Evolutionary conservation across 169 alveolate genomes (phyloP).

Genomic region (Nephromyces sp.): DNA sequence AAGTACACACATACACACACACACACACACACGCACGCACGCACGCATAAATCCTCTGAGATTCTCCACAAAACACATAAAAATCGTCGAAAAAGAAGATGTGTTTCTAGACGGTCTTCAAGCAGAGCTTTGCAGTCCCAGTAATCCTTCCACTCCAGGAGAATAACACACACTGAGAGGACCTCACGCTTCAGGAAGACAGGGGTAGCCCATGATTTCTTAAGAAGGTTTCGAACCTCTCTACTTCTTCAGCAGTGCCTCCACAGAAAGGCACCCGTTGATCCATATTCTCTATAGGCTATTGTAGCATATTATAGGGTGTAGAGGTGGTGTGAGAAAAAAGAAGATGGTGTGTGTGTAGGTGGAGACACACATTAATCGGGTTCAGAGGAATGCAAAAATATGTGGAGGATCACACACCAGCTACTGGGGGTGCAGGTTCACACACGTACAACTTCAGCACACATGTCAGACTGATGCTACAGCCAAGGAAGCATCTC

Average conservation of each 20-base stretch:
- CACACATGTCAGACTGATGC: not conserved
- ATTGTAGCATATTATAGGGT: not conserved
- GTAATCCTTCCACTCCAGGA: no score
- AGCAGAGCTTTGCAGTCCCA: no score
- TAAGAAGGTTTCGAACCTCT: slow-evolving; percentile 3
- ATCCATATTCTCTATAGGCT: slow-evolving; percentile 32
- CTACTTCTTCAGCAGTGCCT: slow-evolving; percentile 34
- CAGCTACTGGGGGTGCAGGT: not conserved
- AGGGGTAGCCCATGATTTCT: no score
- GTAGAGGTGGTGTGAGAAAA: not conserved
- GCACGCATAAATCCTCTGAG: no score
- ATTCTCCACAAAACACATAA: no score
- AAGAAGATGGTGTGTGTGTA: not conserved
- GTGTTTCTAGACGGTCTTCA: no score
- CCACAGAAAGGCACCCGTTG: slow-evolving; percentile 35
- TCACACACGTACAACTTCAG: no score
- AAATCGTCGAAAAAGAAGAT: no score
- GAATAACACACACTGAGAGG: no score
- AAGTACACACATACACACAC: no score
- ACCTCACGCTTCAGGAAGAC: no score
- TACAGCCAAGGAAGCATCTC: not conserved
- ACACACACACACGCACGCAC: no score
- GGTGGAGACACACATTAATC: not conserved
- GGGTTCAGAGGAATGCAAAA: not conserved
- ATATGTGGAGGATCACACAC: not conserved